Evolutionary conservation across 306 rosid species (phyloP).

Genomic region (Acacia crassicarpa): DNA sequence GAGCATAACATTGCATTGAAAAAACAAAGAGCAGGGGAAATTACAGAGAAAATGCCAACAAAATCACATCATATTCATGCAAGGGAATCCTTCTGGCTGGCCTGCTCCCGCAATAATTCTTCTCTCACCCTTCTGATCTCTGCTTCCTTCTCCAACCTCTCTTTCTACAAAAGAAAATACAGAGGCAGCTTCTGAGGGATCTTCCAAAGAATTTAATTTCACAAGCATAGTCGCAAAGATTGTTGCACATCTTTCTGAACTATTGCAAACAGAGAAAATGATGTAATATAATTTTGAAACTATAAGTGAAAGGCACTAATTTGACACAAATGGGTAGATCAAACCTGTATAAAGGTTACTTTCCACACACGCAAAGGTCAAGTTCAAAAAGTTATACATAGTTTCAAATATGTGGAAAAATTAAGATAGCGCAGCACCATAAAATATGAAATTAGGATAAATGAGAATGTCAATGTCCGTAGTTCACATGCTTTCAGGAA

Average conservation of each 20-base stretch:
- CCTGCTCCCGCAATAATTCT: conserved; percentile 65
- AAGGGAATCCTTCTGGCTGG: conserved; percentile 53
- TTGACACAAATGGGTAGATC: background rate
- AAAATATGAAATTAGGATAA: background rate
- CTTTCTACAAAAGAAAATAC: conserved; percentile 45
- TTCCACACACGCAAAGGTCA: background rate
- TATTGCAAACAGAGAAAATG: background rate
- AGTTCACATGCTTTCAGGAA: background rate
- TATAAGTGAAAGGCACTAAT: background rate
- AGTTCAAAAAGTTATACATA: background rate
- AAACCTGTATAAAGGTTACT: background rate
- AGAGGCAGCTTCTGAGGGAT: background rate
- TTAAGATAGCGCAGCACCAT: background rate
- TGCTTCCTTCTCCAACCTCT: conserved; percentile 77
- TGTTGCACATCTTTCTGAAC: background rate
- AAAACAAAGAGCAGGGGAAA: conserved; percentile 29
- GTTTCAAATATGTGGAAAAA: background rate
- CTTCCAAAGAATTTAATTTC: background rate
- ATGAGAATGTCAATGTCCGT: background rate
- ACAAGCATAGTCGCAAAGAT: background rate
- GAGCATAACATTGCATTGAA: conserved; percentile 35
- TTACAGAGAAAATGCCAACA: conserved; percentile 16
- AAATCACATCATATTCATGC: conserved; percentile 44
- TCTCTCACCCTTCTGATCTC: conserved; percentile 87
- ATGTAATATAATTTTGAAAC: background rate